Conservation (phyloP, 495 filamentous ascomycete genomes). For the Podospora bellae-mahoneyi region DNA sequence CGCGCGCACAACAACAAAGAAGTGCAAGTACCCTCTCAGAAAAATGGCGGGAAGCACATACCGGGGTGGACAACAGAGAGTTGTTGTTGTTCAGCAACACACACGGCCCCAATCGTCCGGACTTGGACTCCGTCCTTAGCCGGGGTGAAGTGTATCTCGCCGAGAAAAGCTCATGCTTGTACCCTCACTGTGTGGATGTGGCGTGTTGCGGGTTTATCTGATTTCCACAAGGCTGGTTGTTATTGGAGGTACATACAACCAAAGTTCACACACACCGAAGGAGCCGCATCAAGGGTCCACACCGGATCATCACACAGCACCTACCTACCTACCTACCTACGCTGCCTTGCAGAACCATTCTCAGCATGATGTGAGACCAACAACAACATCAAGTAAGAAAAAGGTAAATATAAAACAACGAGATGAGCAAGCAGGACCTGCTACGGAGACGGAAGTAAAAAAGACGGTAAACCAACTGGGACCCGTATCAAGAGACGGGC, state of each 20-base stretch:
- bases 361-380: background rate
- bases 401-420: background rate
- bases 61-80: background rate
- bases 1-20: background rate
- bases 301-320: background rate
- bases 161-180: background rate
- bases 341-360: background rate
- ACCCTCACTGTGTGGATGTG: background rate
- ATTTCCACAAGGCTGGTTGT: background rate
- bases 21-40: background rate
- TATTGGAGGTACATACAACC: background rate
- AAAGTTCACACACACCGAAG: background rate
- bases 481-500: constrained; percentile 2
- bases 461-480: background rate
- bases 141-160: background rate
- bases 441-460: background rate
- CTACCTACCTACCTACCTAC: background rate
- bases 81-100: background rate
- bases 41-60: background rate
- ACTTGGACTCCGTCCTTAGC: background rate
- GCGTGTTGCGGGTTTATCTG: background rate
- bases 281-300: background rate
- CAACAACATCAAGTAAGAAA: background rate
- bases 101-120: background rate
- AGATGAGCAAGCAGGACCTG: background rate